Base-by-base conservation (phyloP, 345 rosid species). In the Linum tenue region DNA sequence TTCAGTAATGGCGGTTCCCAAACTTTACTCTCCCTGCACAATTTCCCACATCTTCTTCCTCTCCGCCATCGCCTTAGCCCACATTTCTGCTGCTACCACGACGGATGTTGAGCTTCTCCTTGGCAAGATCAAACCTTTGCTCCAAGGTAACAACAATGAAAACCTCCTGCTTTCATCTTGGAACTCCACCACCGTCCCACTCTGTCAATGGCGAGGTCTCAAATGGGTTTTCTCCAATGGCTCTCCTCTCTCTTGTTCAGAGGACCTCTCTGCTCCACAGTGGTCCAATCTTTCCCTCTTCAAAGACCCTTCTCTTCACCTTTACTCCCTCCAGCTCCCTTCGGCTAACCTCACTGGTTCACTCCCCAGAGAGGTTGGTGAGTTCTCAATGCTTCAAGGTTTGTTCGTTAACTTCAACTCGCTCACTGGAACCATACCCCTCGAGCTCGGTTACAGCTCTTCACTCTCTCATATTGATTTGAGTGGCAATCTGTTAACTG, bases 171-270 rank as follows among this genome's bases (percentile, higher is more conserved):
- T 94, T 35, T 80, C 96, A 55, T 88, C 95, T 31, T 94, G 99
- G 99, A 94, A 94, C 84, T 55, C 88, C 2, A 79, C 31, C 31
- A 22, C 97, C 1, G 82, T 90, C 43, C 96, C 99, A 0, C 78
- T 94, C 5, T 94, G 99, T 67, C 97, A 90, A 76, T 94, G 99
- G 99, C 79, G 96, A 76, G 99, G 97, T 22, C 89, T 94, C 66
- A 85, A 90, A 77, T 94, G 99, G 99, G 91, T 84, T 16, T 80
- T 80, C 82, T 79, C 86, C 71, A 60, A 81, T 72, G 95, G 92
- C 37, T 68, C 81, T 73, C 76, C 84, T 40, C 82, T 82, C 65
- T 69, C 79, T 39, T 94, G 99, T 58, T 62, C 42, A 12, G 31
- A 22, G 31, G 88, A 85, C 69, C 65, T 83, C 66, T 81, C 88